Conservation (phyloP, 225 moss, liverwort and hornwort genomes). For the Physcomitrellopsis africana region DNA sequence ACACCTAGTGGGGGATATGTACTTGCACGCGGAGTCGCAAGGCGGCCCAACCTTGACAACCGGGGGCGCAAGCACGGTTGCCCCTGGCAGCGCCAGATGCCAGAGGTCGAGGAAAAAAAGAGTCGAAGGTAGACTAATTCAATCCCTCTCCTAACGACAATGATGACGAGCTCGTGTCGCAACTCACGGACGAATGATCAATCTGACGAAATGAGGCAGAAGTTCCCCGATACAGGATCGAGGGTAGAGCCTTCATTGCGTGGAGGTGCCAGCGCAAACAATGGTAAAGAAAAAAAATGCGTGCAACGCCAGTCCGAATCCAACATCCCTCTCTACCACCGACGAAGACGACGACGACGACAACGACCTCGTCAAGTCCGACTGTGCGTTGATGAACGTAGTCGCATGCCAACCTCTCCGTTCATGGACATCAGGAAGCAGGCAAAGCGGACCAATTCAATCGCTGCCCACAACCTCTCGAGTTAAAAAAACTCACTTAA, state of each 20-base stretch:
- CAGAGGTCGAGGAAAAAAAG: neutral
- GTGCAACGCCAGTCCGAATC: neutral
- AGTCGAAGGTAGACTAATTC: neutral
- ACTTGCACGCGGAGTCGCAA: slow-evolving; percentile 6
- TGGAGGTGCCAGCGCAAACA: slow-evolving; percentile 9
- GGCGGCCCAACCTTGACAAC: neutral
- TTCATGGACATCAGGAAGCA: no score
- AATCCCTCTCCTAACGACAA: neutral
- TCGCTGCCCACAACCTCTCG: no score
- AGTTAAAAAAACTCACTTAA: no score
- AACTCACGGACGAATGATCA: neutral
- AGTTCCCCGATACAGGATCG: neutral
- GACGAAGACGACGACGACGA: neutral
- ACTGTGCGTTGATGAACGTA: neutral
- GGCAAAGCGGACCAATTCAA: no score
- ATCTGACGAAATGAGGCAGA: neutral
- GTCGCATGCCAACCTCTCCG: no score
- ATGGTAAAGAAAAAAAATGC: neutral
- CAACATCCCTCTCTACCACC: neutral
- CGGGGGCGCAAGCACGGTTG: neutral
- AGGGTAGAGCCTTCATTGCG: neutral
- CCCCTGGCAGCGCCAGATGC: neutral
- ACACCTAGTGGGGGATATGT: neutral
- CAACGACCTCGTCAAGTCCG: neutral
- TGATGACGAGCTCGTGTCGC: neutral